Conservation (phyloP, 2,329 filamentous ascomycete genomes). For the Elsinoe ampelina region DNA sequence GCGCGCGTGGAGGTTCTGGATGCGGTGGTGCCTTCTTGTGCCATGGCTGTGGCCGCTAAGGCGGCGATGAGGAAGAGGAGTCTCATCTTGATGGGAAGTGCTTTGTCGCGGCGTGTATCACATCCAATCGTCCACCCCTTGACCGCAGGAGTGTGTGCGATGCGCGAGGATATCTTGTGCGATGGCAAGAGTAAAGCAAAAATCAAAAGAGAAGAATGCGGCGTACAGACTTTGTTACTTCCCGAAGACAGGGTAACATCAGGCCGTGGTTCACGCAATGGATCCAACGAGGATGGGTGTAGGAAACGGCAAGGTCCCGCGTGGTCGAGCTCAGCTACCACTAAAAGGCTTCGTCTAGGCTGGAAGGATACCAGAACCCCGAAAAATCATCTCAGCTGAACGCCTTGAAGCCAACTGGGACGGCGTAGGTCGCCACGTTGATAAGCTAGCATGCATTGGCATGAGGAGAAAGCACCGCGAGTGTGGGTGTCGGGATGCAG, state of each 20-base stretch:
- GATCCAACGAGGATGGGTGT: background rate
- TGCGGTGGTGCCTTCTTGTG: background rate
- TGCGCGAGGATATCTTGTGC: background rate
- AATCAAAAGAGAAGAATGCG: background rate
- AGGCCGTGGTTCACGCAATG: conserved; percentile 1
- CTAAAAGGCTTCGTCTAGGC: background rate
- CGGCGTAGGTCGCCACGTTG: background rate
- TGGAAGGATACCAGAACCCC: background rate
- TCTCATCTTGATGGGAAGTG: background rate
- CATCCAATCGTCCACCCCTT: background rate
- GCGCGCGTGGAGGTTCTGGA: background rate
- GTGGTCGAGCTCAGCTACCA: conserved; percentile 6
- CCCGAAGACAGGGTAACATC: background rate
- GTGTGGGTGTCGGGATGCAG: background rate
- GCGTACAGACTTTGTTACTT: background rate
- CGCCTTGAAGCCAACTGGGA: background rate
- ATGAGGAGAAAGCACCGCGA: background rate
- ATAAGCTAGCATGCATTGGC: background rate
- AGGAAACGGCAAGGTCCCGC: conserved; percentile 4
- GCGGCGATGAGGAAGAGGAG: background rate
- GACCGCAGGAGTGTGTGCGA: background rate
- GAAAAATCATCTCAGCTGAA: conserved; percentile 11
- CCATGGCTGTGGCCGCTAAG: background rate
- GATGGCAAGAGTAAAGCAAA: background rate
- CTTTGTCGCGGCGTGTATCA: too few species aligned